A percentile compares a stretch with the other conserved stretches of the same genome.
These are phyloP conservation scores for Protea cynaroides DNA, from an alignment of 164 flowering plant species.

Conservation along the genomic window DNA sequence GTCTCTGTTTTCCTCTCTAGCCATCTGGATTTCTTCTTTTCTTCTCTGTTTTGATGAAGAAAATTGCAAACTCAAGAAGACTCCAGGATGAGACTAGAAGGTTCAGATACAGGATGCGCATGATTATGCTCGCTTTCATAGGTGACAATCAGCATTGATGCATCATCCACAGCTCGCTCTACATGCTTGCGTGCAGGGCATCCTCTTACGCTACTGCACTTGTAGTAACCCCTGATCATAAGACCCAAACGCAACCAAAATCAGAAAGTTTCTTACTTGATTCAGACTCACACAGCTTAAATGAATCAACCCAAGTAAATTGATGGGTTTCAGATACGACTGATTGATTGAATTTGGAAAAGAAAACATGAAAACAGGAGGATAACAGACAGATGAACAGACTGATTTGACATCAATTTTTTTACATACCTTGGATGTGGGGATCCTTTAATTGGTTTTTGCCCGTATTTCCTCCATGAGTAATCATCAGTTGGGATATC, in stretches of 20 bases:
- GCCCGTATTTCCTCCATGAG: slow-evolving; percentile 97
- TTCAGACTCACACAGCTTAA: too few relatives aligned
- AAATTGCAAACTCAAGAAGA: slow-evolving; percentile 34
- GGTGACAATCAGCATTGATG: slow-evolving; percentile 78
- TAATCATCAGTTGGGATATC: slow-evolving; percentile 94
- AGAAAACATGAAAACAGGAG: too few relatives aligned
- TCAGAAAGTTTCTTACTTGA: too few relatives aligned
- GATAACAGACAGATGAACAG: background rate
- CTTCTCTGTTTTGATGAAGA: background rate
- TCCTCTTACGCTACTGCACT: slow-evolving; percentile 88
- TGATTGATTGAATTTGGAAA: background rate
- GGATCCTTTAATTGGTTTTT: slow-evolving; percentile 95
- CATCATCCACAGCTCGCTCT: slow-evolving; percentile 82
- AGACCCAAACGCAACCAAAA: background rate
- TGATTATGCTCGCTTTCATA: slow-evolving; percentile 95
- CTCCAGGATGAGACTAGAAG: slow-evolving; percentile 48
- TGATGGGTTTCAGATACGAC: background rate
- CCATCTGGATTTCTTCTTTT: background rate
- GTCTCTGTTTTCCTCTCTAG: too few relatives aligned
- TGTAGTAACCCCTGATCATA: slow-evolving; percentile 86
- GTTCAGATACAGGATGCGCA: slow-evolving; percentile 45
- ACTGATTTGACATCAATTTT: background rate
- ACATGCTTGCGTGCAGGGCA: slow-evolving; percentile 95
- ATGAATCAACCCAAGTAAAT: too few relatives aligned
- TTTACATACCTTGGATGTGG: slow-evolving; percentile 80